Evolutionary conservation across 305 asterid genomes (phyloP).

Genomic region (Solanum hybrid): DNA sequence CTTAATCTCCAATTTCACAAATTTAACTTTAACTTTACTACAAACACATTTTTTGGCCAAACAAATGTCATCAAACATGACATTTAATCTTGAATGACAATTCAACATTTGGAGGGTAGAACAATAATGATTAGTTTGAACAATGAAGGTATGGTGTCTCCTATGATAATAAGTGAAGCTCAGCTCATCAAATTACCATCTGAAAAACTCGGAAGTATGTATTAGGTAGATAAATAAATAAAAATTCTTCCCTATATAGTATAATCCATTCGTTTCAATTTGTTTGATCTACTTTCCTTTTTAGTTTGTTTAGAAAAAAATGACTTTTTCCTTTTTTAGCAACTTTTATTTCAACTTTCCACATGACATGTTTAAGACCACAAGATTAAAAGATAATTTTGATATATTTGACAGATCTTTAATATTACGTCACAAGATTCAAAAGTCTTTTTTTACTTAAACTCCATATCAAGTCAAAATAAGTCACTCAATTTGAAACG

Average conservation of each 20-base stretch:
- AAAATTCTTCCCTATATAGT: neutral
- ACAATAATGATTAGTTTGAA: neutral
- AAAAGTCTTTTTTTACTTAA: too few species aligned
- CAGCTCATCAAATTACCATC: neutral
- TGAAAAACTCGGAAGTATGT: neutral
- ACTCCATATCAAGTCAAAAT: too few species aligned
- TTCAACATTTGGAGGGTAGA: neutral
- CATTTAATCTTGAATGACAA: neutral
- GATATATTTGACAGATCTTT: too few species aligned
- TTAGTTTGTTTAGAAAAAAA: neutral
- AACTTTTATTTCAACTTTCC: neutral
- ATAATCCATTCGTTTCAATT: neutral
- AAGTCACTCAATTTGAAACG: too few species aligned
- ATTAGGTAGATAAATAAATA: neutral
- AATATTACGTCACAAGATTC: too few species aligned
- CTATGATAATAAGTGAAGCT: neutral
- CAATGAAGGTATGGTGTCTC: neutral
- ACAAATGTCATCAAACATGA: neutral
- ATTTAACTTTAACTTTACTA: too few species aligned
- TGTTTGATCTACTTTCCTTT: neutral
- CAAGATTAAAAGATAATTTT: too few species aligned
- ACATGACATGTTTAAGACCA: neutral
- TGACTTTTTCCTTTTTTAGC: neutral
- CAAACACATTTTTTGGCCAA: neutral
- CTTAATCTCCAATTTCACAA: too few species aligned